Percentiles rank a stretch among this genome's conserved stretches.
Evolutionary conservation across 2,329 filamentous ascomycete species (phyloP).

Genomic region (Curvularia lunata): DNA sequence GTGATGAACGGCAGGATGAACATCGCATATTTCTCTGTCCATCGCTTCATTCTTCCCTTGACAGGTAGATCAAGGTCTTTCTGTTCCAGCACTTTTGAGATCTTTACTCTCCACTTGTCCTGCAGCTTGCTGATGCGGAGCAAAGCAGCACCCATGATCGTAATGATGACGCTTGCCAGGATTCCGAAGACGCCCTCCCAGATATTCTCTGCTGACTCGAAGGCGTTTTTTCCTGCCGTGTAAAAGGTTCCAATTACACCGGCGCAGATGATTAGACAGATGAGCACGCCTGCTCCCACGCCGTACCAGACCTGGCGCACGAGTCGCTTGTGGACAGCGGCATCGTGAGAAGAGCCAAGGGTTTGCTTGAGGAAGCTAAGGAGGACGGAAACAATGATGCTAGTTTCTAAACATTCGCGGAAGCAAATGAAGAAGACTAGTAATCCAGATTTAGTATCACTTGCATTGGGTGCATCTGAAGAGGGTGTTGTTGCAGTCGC

Average conservation of each 20-base stretch:
- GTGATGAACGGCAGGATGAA: slow-evolving; percentile 87
- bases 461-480: neutral
- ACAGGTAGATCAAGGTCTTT: slow-evolving; percentile 52
- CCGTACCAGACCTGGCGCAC: slow-evolving; percentile 74
- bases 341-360: slow-evolving; percentile 69
- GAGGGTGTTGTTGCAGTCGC: neutral
- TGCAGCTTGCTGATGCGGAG: slow-evolving; percentile 83
- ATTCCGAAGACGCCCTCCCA: slow-evolving; percentile 83
- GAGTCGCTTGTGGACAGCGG: slow-evolving; percentile 69
- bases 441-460: neutral
- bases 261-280: slow-evolving; percentile 68
- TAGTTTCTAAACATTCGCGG: slow-evolving; percentile 81
- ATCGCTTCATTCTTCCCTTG: slow-evolving; percentile 63
- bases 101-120: slow-evolving; percentile 86
- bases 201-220: slow-evolving; percentile 72
- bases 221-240: slow-evolving; percentile 69
- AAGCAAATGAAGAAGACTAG: slow-evolving; percentile 88
- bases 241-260: slow-evolving; percentile 76
- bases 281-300: slow-evolving; percentile 64
- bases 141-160: slow-evolving; percentile 78
- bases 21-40: slow-evolving; percentile 81
- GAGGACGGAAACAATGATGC: slow-evolving; percentile 85
- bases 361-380: slow-evolving; percentile 85
- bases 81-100: slow-evolving; percentile 71
- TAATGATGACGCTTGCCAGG: slow-evolving; percentile 79